phyloP scores from a whole-genome alignment of 202 grass and related monocot genomes.

The Elaeis oleifera region DNA sequence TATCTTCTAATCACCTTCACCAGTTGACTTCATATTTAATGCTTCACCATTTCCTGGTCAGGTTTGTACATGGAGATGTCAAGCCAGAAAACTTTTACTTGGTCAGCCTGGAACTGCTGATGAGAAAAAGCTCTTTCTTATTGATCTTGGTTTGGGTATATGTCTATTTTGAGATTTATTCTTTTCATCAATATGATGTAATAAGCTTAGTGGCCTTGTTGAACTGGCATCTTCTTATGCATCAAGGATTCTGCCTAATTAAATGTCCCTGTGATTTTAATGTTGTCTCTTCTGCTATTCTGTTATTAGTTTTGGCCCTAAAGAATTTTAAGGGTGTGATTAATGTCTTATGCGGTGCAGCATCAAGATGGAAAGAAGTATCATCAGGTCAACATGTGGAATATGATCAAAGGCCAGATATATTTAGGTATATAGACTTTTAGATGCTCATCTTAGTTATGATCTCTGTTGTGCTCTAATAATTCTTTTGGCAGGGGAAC shows the following conservation, averaged over 20 bases:
- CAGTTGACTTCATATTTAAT: slow-evolving; percentile 21
- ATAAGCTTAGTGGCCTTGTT: slow-evolving; percentile 1
- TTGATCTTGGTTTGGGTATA: slow-evolving; percentile 97
- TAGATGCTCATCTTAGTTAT: neutral
- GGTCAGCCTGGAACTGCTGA: slow-evolving; percentile 83
- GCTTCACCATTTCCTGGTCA: slow-evolving; percentile 24
- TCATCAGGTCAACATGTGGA: slow-evolving; percentile 71
- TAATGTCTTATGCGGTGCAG: slow-evolving; percentile 37
- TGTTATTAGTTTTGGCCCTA: too few species aligned
- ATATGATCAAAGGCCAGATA: slow-evolving; percentile 95
- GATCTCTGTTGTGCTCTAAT: slow-evolving; percentile 12
- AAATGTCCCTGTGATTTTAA: too few species aligned
- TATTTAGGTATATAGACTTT: slow-evolving; percentile 44
- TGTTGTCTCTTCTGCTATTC: too few species aligned
- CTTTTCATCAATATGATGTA: neutral
- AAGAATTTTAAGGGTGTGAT: slow-evolving; percentile 4
- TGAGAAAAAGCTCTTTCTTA: slow-evolving; percentile 94
- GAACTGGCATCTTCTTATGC: too few species aligned
- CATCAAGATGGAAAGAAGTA: slow-evolving; percentile 80
- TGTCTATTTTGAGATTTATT: slow-evolving; percentile 7
- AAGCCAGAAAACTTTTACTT: slow-evolving; percentile 97
- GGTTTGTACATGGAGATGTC: slow-evolving; percentile 99
- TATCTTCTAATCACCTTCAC: neutral
- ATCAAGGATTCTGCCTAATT: too few species aligned
- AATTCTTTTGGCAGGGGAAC: slow-evolving; percentile 58